Conservation (phyloP, 495 filamentous ascomycete genomes). For the Talaromyces wortmannii region DNA sequence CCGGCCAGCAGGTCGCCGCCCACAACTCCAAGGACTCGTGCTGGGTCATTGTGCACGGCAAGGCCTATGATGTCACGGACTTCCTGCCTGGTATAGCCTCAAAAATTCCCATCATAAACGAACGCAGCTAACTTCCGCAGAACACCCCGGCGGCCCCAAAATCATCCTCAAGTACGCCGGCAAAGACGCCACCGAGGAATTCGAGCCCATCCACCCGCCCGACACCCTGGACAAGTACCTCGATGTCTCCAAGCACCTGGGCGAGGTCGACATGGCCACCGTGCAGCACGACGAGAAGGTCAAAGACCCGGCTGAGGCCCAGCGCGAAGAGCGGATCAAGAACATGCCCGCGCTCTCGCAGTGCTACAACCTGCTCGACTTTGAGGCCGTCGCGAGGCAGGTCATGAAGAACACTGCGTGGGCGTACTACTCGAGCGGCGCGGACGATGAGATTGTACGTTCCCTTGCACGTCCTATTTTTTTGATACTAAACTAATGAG, state of each 20-base stretch:
- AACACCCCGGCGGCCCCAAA: conserved; percentile 79
- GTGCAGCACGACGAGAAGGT: conserved; percentile 65
- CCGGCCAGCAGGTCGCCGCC: conserved; percentile 68
- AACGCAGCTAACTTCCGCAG: conserved; percentile 18
- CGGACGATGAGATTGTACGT: conserved; percentile 93
- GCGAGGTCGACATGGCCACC: conserved; percentile 82
- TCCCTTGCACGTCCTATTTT: not conserved
- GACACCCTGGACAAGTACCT: conserved; percentile 74
- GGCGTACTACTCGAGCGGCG: conserved; percentile 94
- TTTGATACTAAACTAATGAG: not conserved
- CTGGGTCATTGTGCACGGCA: conserved; percentile 83
- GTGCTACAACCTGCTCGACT: conserved; percentile 93
- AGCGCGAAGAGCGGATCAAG: conserved; percentile 65
- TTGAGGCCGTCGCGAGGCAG: conserved; percentile 79
- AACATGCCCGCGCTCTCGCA: conserved; percentile 77
- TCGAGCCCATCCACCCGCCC: conserved; percentile 90
- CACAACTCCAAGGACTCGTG: conserved; percentile 79
- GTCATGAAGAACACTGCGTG: conserved; percentile 94
- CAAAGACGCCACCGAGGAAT: conserved; percentile 77
- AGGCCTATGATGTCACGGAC: conserved; percentile 88
- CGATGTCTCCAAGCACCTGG: conserved; percentile 81
- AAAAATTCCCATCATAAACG: not conserved
- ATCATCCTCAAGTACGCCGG: conserved; percentile 82
- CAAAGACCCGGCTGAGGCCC: conserved; percentile 69
- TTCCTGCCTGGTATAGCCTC: conserved; percentile 58